Base-by-base conservation (phyloP, 2,329 filamentous ascomycete genomes). In the Knufia fluminis region DNA sequence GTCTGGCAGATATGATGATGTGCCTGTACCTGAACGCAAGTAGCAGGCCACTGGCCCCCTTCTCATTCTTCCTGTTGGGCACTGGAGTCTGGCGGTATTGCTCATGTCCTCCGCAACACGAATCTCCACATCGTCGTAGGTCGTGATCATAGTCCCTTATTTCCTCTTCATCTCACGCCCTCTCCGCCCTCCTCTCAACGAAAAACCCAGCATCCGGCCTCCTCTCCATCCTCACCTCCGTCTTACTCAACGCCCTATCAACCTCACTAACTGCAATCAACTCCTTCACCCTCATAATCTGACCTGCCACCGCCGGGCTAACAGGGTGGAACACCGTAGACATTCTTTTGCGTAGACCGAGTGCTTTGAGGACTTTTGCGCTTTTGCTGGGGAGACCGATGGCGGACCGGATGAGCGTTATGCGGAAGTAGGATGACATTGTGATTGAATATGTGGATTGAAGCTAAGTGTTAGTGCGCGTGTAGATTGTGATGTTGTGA, bases 281-380 rank as follows among this genome's bases (percentile, higher is more conserved):
- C 71, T 96, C 90, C 74, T 96, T 96, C 60, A 96, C 88, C 68
- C 85, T 84, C 75, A 96, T 84, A 62, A 96, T 87, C 73, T 94
- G 88, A 64, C 90, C 90, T 8, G 90, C 90, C 54, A 87, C 81
- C 58, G 88, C 82, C 36, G 82, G 80, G 54, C 78, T 78, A 54
- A 94, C 88, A 32, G 86, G 85, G 68, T 94, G 85, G 75, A 94
- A 95, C 61, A 95, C 90, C 48, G 86, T 91, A 62, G 82, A 82
- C 77, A 83, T 82, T 61, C 90, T 85, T 66, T 85, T 86, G 61
- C 83, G 85, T 56, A 96, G 79, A 50, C 90, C 90, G 52, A 96
- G 84, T 16, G 90, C 86, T 54, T 82, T 77, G 50, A 96, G 85
- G 17, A 91, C 86, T 63, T 85, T 87, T 64, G 80, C 79, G 53